Evolutionary conservation across 2,329 filamentous ascomycete species (phyloP), one percentile per base, ranked within the genome.

Genomic region (Emydomyces testavorans): DNA sequence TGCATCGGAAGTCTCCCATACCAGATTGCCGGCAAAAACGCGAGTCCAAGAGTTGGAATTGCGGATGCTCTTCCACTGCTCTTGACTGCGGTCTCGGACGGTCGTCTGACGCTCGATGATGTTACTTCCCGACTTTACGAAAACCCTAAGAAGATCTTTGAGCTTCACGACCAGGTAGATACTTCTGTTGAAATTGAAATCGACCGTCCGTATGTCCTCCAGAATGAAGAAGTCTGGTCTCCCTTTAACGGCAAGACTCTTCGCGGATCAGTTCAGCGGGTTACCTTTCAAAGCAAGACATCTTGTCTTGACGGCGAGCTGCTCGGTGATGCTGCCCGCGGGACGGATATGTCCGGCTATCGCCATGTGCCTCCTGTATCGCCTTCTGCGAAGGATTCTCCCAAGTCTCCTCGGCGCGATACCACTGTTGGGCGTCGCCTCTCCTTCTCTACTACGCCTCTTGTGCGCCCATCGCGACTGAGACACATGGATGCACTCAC

Each of bases 101-200:
- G 83, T 52, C 80, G 74, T 58, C 65, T 89, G 57, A 85, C 80
- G 2, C 66, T 88, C 29, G 82, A 88, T 26, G 83, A 89, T 60
- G 75, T 89, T 62, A 82, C 78, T 60, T 62, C 68, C 48, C 78
- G 82, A 35, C 73, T 89, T 39, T 83, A 88, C 62, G 80, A 85
- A 60, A 88, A 87, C 62, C 84, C 84, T 2, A 84, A 83, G 69
- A 76, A 77, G 61, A 88, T 89, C 57, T 89, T 89, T 56, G 83
- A 89, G 69, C 75, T 89, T 43, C 84, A 89, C 55, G 84, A 89
- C 56, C 84, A 89, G 65, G 67, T 75, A n/a, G 80, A 80, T 50
- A 80, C 82, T 31, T 78, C 77, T 4, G 74, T 89, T 29, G 84
- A 89, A 69, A 75, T 85, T 18, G 84, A 88, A 65, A 73, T 88